These are phyloP conservation scores for Lagenidium sp. DNA, from an alignment of 352 stramenopile genomes.

Conservation along the genomic window DNA sequence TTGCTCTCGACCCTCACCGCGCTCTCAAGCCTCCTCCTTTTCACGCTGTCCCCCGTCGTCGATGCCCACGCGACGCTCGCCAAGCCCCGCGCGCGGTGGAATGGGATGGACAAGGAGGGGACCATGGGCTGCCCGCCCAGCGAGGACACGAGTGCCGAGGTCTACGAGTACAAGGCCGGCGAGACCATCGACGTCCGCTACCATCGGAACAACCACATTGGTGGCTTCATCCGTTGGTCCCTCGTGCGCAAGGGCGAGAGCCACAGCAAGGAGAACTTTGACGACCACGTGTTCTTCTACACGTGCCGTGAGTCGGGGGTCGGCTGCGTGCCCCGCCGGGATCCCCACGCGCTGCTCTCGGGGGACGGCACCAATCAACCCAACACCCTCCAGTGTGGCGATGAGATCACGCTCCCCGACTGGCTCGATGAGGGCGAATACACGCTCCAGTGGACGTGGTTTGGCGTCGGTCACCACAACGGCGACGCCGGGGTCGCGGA, in stretches of 20 bases:
- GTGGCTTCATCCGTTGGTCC: constrained; percentile 41
- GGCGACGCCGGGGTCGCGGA: constrained; percentile 32
- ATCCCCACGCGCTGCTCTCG: constrained; percentile 21
- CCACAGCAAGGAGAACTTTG: constrained; percentile 23
- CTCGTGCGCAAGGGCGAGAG: constrained; percentile 21
- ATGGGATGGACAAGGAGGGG: constrained; percentile 19
- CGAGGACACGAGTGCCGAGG: constrained; percentile 8
- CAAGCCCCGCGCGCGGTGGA: constrained; percentile 24
- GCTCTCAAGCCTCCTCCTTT: too few relatives aligned
- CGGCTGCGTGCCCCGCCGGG: constrained; percentile 24
- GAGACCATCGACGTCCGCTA: constrained; percentile 39
- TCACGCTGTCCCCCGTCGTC: too few relatives aligned
- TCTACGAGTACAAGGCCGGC: constrained; percentile 21
- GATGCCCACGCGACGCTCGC: constrained; percentile 33
- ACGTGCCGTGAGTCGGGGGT: constrained; percentile 37
- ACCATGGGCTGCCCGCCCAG: constrained; percentile 23
- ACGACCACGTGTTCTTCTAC: constrained; percentile 39
- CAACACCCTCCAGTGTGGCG: constrained; percentile 29
- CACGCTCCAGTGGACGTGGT: constrained; percentile 42
- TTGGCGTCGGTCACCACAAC: constrained; percentile 28
- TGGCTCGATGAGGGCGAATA: constrained; percentile 35
- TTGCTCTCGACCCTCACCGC: too few relatives aligned
- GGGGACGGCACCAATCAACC: constrained; percentile 20
- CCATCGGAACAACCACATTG: constrained; percentile 41
- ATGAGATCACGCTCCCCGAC: constrained; percentile 34